A percentile compares a stretch with the other conserved stretches of the same genome.
These are phyloP conservation scores for Pestalotiopsis sp. DNA, from an alignment of 2,329 filamentous ascomycete species.

Conservation along the genomic window DNA sequence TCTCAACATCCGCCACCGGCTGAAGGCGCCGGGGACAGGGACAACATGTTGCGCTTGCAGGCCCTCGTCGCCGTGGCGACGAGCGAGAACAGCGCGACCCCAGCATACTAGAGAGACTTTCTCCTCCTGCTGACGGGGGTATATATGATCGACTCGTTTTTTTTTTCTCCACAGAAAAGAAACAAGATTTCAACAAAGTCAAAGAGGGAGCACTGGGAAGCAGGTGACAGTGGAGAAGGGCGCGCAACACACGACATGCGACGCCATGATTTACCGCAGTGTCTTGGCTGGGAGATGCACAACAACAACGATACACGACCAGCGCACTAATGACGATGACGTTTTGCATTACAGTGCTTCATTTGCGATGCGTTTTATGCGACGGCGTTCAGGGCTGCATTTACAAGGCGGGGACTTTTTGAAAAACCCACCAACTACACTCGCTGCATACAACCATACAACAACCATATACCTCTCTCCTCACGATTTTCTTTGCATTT, in stretches of 20 bases:
- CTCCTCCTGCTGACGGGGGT: too few species aligned
- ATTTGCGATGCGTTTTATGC: conserved; percentile 13
- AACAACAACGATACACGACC: conserved; percentile 19
- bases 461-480: conserved; percentile 11
- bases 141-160: conserved; percentile 1
- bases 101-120: conserved; percentile 27
- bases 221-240: not conserved
- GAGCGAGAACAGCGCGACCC: conserved; percentile 48
- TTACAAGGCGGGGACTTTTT: conserved; percentile 18
- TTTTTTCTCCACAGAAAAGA: too few species aligned
- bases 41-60: conserved; percentile 59
- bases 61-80: conserved; percentile 68
- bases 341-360: not conserved
- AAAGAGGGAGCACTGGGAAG: not conserved
- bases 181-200: not conserved
- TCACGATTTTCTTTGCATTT: conserved; percentile 14
- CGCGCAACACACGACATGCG: not conserved
- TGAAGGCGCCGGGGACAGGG: conserved; percentile 35
- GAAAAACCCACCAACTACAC: conserved; percentile 24
- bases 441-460: conserved; percentile 30
- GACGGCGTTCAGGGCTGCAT: conserved; percentile 28
- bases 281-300: too few species aligned
- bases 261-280: not conserved
- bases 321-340: conserved; percentile 8
- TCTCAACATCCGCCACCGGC: conserved; percentile 33